Conservation (phyloP, 352 stramenopile genomes). For the Pythium periplocum region DNA sequence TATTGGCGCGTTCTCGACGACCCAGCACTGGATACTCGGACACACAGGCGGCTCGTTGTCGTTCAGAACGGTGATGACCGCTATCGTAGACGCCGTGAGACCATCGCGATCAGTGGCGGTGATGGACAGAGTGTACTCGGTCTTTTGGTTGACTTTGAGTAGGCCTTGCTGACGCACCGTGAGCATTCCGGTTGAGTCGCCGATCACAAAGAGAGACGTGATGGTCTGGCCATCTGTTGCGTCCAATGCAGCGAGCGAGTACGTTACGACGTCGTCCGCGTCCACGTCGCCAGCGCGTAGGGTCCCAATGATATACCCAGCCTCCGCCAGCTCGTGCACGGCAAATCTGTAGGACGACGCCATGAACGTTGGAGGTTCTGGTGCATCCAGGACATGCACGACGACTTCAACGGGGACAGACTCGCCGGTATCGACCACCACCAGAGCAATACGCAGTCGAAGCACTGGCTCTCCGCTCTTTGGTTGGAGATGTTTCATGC, state of each 20-base stretch:
- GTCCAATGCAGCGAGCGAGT: slow-evolving; percentile 15
- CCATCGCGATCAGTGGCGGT: slow-evolving; percentile 15
- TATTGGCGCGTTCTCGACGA: slow-evolving; percentile 35
- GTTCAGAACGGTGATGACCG: slow-evolving; percentile 29
- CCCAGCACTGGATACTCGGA: slow-evolving; percentile 44
- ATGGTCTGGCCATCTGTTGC: slow-evolving; percentile 2
- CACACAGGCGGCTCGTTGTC: slow-evolving; percentile 50
- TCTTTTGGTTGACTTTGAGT: slow-evolving; percentile 7
- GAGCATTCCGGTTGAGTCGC: slow-evolving; percentile 8
- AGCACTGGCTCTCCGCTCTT: no score
- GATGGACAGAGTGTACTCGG: slow-evolving; percentile 14
- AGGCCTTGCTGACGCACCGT: slow-evolving; percentile 3
- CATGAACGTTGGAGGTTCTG: slow-evolving; percentile 24
- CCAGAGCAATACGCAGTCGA: no score
- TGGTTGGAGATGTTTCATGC: slow-evolving; percentile 3
- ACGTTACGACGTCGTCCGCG: slow-evolving; percentile 24
- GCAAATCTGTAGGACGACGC: slow-evolving; percentile 22
- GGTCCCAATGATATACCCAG: slow-evolving; percentile 28
- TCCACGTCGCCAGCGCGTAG: slow-evolving; percentile 37
- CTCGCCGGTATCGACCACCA: no score
- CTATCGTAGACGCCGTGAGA: slow-evolving; percentile 11
- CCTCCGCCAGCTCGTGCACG: slow-evolving; percentile 33
- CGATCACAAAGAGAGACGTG: slow-evolving; percentile 14
- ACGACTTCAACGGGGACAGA: slow-evolving; percentile 17
- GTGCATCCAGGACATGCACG: slow-evolving; percentile 15